phyloP scores from a whole-genome alignment of 257 asterid species.

The Forsythia suspensa region DNA sequence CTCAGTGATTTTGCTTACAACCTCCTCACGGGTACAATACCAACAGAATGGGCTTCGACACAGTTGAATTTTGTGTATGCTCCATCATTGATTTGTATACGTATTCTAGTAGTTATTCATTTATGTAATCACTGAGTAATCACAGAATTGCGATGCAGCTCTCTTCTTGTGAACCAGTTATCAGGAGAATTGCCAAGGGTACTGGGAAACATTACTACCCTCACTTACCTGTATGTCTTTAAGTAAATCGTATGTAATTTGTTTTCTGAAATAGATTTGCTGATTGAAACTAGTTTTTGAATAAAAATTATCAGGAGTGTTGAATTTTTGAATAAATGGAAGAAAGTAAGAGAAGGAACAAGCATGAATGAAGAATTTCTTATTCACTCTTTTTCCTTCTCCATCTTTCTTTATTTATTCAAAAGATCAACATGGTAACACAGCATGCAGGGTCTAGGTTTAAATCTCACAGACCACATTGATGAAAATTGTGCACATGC shows the following conservation, averaged over 20 bases:
- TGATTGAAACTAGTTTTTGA: conserved; percentile 8
- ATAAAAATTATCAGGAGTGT: neutral
- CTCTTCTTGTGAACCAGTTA: conserved; percentile 81
- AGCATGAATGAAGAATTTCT: neutral
- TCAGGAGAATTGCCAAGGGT: conserved; percentile 81
- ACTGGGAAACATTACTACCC: conserved; percentile 71
- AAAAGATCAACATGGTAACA: neutral
- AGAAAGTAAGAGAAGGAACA: neutral
- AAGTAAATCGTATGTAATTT: conserved; percentile 15
- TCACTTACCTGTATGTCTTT: conserved; percentile 74
- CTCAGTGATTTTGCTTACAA: conserved; percentile 89
- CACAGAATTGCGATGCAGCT: conserved; percentile 52
- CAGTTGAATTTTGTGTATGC: conserved; percentile 61
- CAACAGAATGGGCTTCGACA: conserved; percentile 73
- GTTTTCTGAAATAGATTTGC: conserved; percentile 14
- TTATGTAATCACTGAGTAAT: conserved; percentile 16
- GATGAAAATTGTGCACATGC: neutral
- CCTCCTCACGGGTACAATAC: conserved; percentile 75
- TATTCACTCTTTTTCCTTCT: neutral
- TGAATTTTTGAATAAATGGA: neutral
- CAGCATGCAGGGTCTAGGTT: neutral
- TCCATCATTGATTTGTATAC: conserved; percentile 3
- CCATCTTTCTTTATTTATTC: neutral
- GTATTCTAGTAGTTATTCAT: conserved; percentile 5
- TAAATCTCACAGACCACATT: neutral